These are phyloP conservation scores for Calonectria pseudoturangicola DNA, from an alignment of 2,329 filamentous ascomycete species.

Conservation along the genomic window DNA sequence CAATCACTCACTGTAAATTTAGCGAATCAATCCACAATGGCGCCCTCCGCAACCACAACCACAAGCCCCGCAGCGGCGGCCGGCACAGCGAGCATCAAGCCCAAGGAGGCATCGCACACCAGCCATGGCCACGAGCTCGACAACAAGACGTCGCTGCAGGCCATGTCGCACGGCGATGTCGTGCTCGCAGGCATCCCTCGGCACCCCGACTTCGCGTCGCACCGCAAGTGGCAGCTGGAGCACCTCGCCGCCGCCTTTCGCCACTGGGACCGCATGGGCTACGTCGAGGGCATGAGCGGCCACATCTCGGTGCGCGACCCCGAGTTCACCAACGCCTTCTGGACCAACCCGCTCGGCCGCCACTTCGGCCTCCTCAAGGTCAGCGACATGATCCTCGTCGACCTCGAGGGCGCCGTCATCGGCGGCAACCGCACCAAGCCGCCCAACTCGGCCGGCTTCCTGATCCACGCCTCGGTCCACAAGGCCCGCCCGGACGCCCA, in stretches of 20 bases:
- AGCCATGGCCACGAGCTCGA: constrained; percentile 50
- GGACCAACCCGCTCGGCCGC: constrained; percentile 79
- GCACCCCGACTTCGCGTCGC: constrained; percentile 49
- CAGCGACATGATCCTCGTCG: constrained; percentile 80
- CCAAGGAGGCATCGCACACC: constrained; percentile 43
- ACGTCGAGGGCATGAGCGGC: constrained; percentile 81
- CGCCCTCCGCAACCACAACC: constrained; percentile 33
- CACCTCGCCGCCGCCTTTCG: constrained; percentile 82
- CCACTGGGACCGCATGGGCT: constrained; percentile 79
- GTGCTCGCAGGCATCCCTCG: constrained; percentile 52
- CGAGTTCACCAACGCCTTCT: constrained; percentile 75
- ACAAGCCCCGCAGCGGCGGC: constrained; percentile 5
- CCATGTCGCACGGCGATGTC: constrained; percentile 53
- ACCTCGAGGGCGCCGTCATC: constrained; percentile 75
- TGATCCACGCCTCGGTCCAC: constrained; percentile 80
- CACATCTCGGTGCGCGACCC: constrained; percentile 81
- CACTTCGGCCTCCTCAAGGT: constrained; percentile 81
- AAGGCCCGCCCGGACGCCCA: constrained; percentile 78
- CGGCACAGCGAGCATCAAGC: constrained; percentile 40
- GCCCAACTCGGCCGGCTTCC: constrained; percentile 80
- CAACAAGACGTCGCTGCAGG: constrained; percentile 51
- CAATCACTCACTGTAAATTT: background rate
- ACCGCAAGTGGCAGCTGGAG: constrained; percentile 65
- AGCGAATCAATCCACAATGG: constrained; percentile 23
- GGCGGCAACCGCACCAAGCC: constrained; percentile 76